phyloP scores from a whole-genome alignment of 2,329 filamentous ascomycete genomes.

The Setomelanomma holmii region DNA sequence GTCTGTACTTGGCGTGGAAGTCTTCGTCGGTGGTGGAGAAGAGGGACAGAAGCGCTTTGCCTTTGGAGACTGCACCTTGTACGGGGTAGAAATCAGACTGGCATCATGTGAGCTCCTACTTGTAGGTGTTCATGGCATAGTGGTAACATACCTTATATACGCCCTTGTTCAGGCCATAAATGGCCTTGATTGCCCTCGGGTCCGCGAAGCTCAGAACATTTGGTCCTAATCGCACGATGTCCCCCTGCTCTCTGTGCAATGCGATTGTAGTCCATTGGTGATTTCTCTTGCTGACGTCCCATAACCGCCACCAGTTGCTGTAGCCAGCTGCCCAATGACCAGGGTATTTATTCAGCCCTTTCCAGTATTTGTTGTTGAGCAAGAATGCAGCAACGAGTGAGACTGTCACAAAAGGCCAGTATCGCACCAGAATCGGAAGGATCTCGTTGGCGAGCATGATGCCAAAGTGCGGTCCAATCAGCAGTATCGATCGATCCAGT shows the following conservation, averaged over 20 bases:
- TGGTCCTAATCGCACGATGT: conserved; percentile 77
- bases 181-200: conserved; percentile 74
- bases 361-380: conserved; percentile 56
- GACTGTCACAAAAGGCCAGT: conserved; percentile 53
- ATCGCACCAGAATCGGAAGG: conserved; percentile 40
- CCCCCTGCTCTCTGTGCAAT: conserved; percentile 74
- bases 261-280: conserved; percentile 72
- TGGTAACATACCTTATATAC: conserved; percentile 73
- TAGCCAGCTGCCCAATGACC: conserved; percentile 72
- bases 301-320: conserved; percentile 78
- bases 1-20: conserved; percentile 77
- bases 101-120: conserved; percentile 2
- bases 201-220: conserved; percentile 77
- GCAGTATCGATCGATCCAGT: conserved; percentile 9
- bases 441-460: conserved; percentile 48
- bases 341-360: conserved; percentile 73
- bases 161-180: conserved; percentile 84
- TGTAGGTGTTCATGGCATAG: neutral
- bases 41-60: conserved; percentile 71
- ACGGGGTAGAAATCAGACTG: conserved; percentile 83
- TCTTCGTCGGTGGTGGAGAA: conserved; percentile 79
- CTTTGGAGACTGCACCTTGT: conserved; percentile 75
- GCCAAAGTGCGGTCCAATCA: conserved; percentile 10
- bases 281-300: conserved; percentile 69
- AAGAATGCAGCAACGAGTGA: conserved; percentile 43